Base-by-base conservation (phyloP, 352 stramenopile species). In the Pythium chondricola region DNA sequence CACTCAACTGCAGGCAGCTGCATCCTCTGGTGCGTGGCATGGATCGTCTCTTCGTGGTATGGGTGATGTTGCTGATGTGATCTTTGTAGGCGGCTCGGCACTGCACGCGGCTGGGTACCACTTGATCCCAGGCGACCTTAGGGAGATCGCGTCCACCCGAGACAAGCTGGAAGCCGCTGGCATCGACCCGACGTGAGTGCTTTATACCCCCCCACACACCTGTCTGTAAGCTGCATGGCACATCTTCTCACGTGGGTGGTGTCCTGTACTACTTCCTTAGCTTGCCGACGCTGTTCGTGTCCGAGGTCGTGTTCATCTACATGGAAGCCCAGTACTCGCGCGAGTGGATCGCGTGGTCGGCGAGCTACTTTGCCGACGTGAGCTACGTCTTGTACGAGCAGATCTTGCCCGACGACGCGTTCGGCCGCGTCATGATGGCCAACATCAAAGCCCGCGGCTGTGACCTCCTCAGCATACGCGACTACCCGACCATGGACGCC, bases 251-350 rank as follows among this genome's bases (percentile, higher is more conserved):
- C n/a, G n/a, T n/a, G n/a, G n/a, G n/a, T n/a, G n/a, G n/a, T n/a
- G n/a, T n/a, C n/a, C n/a, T n/a, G n/a, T n/a, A n/a, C n/a, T n/a
- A n/a, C n/a, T n/a, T n/a, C n/a, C n/a, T n/a, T n/a, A 78, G 58
- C 32, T 42, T 54, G 8, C 79, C 74, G 10, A 88, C 78, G 37
- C 53, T 93, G 35, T 90, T 97, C 40, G 69, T 97, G 43, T 96
- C 88, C 4, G 88, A 97, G 57, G 94, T 80, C 42, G 88, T 97
- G 50, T 51, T 97, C 32, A 90, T 95, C 50, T 97, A 97, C 71
- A 95, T 97, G 71, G 77, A 94, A 22, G 74, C 88, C 14, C 70
- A 79, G 42, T 80, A 75, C 51, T 95, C 85, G 13, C 69, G 68
- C 20, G 68, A 76, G 30, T 65, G 95, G 13, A 64, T 97, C 22